phyloP scores from a whole-genome alignment of 352 stramenopile genomes.

The Phytopythium helicoides region DNA sequence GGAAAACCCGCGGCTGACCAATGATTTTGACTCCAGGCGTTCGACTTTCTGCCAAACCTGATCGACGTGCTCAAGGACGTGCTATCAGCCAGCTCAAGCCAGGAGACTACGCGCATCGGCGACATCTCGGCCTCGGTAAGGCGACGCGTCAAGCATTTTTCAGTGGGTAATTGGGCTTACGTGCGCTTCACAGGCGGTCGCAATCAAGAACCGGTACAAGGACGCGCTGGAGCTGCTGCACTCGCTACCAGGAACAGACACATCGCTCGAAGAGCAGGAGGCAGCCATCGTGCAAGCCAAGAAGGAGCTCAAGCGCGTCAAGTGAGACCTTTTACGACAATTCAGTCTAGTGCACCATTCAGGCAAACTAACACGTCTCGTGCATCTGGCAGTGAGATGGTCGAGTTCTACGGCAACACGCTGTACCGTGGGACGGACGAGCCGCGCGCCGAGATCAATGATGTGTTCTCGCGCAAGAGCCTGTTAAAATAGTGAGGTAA shows the following conservation, averaged over 20 bases:
- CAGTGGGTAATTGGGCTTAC: background rate
- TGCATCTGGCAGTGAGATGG: constrained; percentile 44
- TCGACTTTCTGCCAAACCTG: constrained; percentile 77
- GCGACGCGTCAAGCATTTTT: background rate
- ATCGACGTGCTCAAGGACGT: constrained; percentile 88
- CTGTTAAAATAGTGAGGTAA: constrained; percentile 42
- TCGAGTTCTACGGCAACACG: constrained; percentile 86
- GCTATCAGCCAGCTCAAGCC: constrained; percentile 60
- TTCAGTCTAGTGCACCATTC: too few species aligned
- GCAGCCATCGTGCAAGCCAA: constrained; percentile 65
- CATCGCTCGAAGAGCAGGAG: constrained; percentile 77
- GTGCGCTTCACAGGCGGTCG: constrained; percentile 43
- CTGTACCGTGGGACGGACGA: constrained; percentile 83
- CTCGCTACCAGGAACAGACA: constrained; percentile 72
- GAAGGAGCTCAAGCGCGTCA: constrained; percentile 71
- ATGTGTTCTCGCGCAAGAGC: constrained; percentile 81
- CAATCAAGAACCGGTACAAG: constrained; percentile 75
- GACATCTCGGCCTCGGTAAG: constrained; percentile 76
- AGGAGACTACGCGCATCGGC: constrained; percentile 76
- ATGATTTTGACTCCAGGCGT: constrained; percentile 32
- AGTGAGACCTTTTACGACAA: too few species aligned
- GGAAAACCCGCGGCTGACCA: background rate
- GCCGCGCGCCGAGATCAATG: constrained; percentile 78
- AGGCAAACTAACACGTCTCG: too few species aligned
- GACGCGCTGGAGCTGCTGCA: constrained; percentile 65